Conservation (phyloP, 257 asterid genomes). For the Ehretia macrophylla region DNA sequence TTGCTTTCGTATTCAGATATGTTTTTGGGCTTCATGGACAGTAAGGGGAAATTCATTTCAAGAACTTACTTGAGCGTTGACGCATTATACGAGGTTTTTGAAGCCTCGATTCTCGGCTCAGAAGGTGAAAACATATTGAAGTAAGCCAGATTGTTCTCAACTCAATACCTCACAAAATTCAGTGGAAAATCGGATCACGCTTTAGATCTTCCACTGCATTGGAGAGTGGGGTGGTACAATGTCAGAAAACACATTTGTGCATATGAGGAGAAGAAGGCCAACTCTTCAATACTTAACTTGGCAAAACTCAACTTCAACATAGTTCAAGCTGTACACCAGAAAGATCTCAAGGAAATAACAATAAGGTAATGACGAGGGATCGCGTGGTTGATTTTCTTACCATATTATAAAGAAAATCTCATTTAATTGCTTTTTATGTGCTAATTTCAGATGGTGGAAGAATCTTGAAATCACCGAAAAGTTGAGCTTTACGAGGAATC, state of each 20-base stretch:
- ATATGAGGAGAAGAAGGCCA: background rate
- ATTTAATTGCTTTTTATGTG: conserved; percentile 7
- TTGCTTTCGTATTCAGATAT: conserved; percentile 22
- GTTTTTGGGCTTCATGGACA: conserved; percentile 24
- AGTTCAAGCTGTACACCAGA: conserved; percentile 49
- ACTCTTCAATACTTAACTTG: conserved; percentile 25
- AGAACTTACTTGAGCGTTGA: background rate
- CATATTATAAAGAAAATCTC: no score
- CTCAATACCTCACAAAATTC: background rate
- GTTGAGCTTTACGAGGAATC: conserved; percentile 32
- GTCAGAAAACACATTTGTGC: conserved; percentile 31
- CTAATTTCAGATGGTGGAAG: conserved; percentile 53
- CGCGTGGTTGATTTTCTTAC: no score
- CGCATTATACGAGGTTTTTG: no score
- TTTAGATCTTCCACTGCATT: conserved; percentile 27
- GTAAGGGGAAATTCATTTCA: conserved; percentile 7
- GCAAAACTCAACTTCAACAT: conserved; percentile 57
- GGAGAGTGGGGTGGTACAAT: conserved; percentile 47
- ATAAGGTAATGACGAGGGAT: conserved; percentile 38
- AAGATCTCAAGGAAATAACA: conserved; percentile 43
- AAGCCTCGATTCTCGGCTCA: background rate
- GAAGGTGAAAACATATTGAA: conserved; percentile 32
- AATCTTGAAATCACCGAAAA: conserved; percentile 29
- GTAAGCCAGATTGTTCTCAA: conserved; percentile 18
- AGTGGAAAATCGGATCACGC: background rate